These are phyloP conservation scores for Neurospora discreta DNA, from an alignment of 495 filamentous ascomycete genomes.

Conservation along the genomic window DNA sequence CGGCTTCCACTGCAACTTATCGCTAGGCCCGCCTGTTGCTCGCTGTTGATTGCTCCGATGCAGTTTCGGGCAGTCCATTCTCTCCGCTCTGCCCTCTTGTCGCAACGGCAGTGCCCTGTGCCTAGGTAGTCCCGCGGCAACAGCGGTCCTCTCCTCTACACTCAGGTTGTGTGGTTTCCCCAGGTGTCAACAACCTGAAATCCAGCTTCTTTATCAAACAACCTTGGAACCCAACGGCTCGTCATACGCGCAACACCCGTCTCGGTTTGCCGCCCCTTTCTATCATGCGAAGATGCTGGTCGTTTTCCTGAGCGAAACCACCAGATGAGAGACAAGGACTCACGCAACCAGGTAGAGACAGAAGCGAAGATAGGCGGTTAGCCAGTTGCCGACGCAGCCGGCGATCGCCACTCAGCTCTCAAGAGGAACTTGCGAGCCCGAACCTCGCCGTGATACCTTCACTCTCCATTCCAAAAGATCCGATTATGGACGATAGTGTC, in stretches of 20 bases:
- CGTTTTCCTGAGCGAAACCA: background rate
- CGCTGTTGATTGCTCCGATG: background rate
- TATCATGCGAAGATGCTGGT: background rate
- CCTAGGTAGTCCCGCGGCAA: no score
- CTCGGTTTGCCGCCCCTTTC: background rate
- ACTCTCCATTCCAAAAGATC: background rate
- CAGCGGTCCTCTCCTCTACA: background rate
- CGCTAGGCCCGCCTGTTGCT: background rate
- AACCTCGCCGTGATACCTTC: background rate
- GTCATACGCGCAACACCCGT: background rate
- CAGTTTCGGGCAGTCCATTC: background rate
- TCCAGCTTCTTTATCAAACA: background rate
- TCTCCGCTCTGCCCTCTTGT: background rate
- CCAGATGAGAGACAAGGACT: background rate
- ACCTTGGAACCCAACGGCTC: background rate
- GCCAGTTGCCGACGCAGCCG: background rate
- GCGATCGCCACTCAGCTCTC: background rate
- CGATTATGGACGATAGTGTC: background rate
- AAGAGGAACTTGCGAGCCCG: background rate
- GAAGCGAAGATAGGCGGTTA: background rate
- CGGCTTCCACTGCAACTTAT: background rate
- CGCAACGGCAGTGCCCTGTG: no score
- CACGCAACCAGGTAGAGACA: background rate
- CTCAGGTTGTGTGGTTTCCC: background rate
- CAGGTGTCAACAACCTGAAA: background rate